Base-by-base conservation (phyloP, 371 early-diverging fungal genomes). In the Mucor velutinosus region DNA sequence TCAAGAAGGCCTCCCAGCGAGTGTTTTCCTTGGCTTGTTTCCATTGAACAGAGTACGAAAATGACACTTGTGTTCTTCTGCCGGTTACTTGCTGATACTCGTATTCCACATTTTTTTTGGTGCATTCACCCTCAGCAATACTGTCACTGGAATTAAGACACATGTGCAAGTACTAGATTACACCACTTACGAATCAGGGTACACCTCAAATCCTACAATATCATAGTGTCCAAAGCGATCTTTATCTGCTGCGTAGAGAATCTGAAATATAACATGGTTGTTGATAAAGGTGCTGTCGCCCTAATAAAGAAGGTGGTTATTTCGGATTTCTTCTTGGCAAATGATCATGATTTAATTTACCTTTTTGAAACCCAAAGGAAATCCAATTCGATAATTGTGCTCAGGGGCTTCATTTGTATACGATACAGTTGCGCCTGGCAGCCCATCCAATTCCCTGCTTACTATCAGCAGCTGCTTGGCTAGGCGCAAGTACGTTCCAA, bases 1-100 rank as follows among this genome's bases (percentile, higher is more conserved):
- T 60, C 11, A 82, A 63, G 29, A 75, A 82, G 59, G 71, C 72
- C 29, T 79, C 76, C 83, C 83, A 82, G 29, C 73, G 73, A 29
- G 56, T 71, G 17, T 60, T 60, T 11, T 66, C 49, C 6, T 55
- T 73, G 27, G 73, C 76, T 64, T 82, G 64, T 60, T 78, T 78
- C 83, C 83, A 83, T 67, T 65, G 71, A 17, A 83, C 79, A 43
- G 83, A 77, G 60, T 83, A 83, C 12, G 81, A 75, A 57, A 75
- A 83, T 2, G 74, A 66, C 3, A 80, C 66, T 11, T 69, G 68
- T 6, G 66, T 69, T 47, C 69, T 70, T 30, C 63, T 62, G 53
- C 74, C 76, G 2, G 70, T 66, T 0, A 80, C 75, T 61, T 77
- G 61, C 64, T 83, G 83, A 61, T 68, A 70, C 43, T 69, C 63